Conservation (phyloP, 176 grass and related monocot genomes). For the Aegilops speltoides region DNA sequence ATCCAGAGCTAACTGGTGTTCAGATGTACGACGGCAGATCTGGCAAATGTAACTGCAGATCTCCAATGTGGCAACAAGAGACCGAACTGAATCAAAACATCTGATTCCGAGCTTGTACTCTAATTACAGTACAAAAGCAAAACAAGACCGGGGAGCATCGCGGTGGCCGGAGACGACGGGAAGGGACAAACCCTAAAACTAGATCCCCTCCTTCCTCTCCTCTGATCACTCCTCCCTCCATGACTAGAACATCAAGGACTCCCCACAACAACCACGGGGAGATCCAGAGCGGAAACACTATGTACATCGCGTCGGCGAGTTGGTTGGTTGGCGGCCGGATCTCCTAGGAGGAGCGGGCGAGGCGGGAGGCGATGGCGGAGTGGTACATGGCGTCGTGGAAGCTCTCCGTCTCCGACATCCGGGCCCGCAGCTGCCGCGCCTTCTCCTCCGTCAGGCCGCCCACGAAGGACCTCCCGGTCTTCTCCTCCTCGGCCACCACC, state of each 20-base stretch:
- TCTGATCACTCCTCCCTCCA: background rate
- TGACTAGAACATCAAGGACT: background rate
- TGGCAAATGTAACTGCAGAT: background rate
- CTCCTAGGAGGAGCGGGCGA: conserved; percentile 48
- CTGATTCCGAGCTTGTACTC: no score
- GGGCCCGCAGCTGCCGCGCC: background rate
- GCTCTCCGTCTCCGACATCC: conserved; percentile 13
- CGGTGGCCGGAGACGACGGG: conserved; percentile 14
- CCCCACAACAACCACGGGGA: background rate
- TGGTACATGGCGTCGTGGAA: conserved; percentile 27
- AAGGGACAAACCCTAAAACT: conserved; percentile 18
- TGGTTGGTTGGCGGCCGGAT: background rate
- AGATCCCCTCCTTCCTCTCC: conserved; percentile 2
- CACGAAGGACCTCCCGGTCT: background rate
- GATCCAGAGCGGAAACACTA: background rate
- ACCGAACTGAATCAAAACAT: background rate
- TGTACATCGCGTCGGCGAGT: conserved; percentile 32
- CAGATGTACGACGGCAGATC: background rate
- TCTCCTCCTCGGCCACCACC: background rate
- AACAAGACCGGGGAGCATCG: background rate
- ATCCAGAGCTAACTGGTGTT: background rate
- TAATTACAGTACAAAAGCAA: background rate
- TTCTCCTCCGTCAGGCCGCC: conserved; percentile 57
- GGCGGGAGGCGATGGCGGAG: conserved; percentile 79
- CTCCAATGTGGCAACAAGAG: background rate